Conservation (phyloP, 2,329 filamentous ascomycete genomes). For the Fusarium pilosicola region DNA sequence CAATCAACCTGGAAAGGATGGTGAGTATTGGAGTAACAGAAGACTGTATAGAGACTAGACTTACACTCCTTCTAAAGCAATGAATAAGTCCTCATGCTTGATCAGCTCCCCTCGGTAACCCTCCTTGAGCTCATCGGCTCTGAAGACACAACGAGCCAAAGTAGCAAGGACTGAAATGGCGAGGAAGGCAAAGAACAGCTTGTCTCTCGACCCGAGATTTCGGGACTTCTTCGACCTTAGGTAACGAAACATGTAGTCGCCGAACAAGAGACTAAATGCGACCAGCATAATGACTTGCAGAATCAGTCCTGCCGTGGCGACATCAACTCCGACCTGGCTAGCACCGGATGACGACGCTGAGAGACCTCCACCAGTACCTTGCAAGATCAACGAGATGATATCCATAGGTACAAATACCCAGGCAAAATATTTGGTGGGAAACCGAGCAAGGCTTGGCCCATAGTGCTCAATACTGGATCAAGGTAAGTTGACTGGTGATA, state of each 20-base stretch:
- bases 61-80: conserved; percentile 54
- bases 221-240: neutral
- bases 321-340: conserved; percentile 56
- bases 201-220: neutral
- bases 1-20: conserved; percentile 9
- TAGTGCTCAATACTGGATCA: conserved; percentile 45
- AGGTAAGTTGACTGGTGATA: neutral
- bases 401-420: conserved; percentile 59
- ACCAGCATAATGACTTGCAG: conserved; percentile 60
- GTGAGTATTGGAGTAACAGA: neutral
- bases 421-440: conserved; percentile 48
- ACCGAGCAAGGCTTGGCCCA: conserved; percentile 46
- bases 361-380: conserved; percentile 62
- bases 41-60: neutral
- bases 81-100: conserved; percentile 54
- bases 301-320: conserved; percentile 60
- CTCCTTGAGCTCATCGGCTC: conserved; percentile 65
- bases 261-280: conserved; percentile 55
- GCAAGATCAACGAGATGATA: conserved; percentile 60
- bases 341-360: conserved; percentile 48
- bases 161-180: conserved; percentile 62
- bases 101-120: conserved; percentile 64
- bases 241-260: conserved; percentile 52
- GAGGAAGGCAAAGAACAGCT: conserved; percentile 52
- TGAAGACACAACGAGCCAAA: conserved; percentile 65